Base-by-base conservation (phyloP, 75 land plant species). In the Cupressus sempervirens region DNA sequence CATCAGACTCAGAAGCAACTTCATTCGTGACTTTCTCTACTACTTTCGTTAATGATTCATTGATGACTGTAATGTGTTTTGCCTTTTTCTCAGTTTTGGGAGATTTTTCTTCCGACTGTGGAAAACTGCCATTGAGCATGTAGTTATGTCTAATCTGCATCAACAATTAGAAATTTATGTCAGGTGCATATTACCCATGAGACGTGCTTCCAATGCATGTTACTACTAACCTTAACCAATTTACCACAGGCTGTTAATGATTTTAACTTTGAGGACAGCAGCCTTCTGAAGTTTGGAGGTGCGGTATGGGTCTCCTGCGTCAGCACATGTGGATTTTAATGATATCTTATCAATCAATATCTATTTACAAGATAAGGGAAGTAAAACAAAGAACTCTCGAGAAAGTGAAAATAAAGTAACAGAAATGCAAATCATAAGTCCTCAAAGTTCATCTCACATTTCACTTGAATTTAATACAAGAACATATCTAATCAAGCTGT, bases 271-370 rank as follows among this genome's bases (percentile, higher is more conserved):
- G 90, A 84, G 26, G 94, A 90, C 82, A 95, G 77, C 56, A 93
- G 52, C 62, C 87, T 88, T 76, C 90, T 89, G 83, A 95, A 91
- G 86, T 92, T 89, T 53, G 92, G 86, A 76, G 97, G 96, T 43
- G 94, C 91, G 79, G 86, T 87, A 84, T 93, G 96, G 73, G 90
- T 88, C 32, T 96, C 96, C 95, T 93, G 88, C 62, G n/a, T n/a
- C n/a, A n/a, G n/a, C n/a, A 87, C 32, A 32, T 23, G n/a, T 79
- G 46, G 16, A 82, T 53, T 68, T 32, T 15, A 30, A 82, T 82
- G 48, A 29, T 34, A 52, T 32, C 46, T 80, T 13, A 45, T 41
- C 46, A n/a, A n/a, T 79, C 50, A 41, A 12, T 23, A 79, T 79
- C 15, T 23, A 10, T 79, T 79, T 9, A 41, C 48, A 76, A 20